A percentile compares a stretch with the other conserved stretches of the same genome.
These are phyloP conservation scores for Tilletiopsis washingtonensis DNA, from an alignment of 1,284 basidiomycete species.

Conservation along the genomic window DNA sequence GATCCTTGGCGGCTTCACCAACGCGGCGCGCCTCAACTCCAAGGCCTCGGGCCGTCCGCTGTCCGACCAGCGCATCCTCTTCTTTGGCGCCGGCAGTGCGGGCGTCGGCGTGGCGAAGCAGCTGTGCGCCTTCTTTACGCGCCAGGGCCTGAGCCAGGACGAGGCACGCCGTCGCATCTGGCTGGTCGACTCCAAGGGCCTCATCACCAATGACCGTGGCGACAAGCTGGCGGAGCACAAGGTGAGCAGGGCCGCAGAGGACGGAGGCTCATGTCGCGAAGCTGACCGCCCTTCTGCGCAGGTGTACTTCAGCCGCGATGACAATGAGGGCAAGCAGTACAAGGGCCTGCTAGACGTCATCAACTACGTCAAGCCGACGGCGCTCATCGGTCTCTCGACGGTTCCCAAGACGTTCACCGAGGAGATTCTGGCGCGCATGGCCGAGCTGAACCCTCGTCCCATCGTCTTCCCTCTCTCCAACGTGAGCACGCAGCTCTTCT, in stretches of 20 bases:
- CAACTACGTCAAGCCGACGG: slow-evolving; percentile 79
- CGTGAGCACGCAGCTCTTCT: too few relatives aligned
- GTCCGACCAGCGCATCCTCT: slow-evolving; percentile 74
- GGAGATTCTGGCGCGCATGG: slow-evolving; percentile 70
- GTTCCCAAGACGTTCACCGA: slow-evolving; percentile 73
- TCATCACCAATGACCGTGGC: slow-evolving; percentile 38
- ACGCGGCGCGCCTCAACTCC: slow-evolving; percentile 71
- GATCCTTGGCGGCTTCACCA: slow-evolving; percentile 80
- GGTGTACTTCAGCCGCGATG: slow-evolving; percentile 37
- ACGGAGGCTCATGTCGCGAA: too few relatives aligned
- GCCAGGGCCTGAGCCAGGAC: slow-evolving; percentile 34
- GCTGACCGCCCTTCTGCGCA: too few relatives aligned
- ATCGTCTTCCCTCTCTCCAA: slow-evolving; percentile 97
- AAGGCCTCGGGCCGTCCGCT: slow-evolving; percentile 64
- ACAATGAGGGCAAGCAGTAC: slow-evolving; percentile 39
- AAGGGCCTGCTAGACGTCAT: slow-evolving; percentile 65
- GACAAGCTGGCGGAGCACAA: slow-evolving; percentile 42
- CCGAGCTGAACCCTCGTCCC: slow-evolving; percentile 71
- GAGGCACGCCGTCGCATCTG: slow-evolving; percentile 41
- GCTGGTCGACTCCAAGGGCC: slow-evolving; percentile 43
- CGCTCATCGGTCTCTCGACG: slow-evolving; percentile 81
- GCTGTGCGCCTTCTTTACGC: slow-evolving; percentile 43
- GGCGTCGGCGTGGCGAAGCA: slow-evolving; percentile 61
- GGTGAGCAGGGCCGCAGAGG: too few relatives aligned
- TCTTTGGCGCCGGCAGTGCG: slow-evolving; percentile 80